Percentiles rank a stretch among this genome's conserved stretches.
Evolutionary conservation across 2,329 filamentous ascomycete species (phyloP).

Genomic region (Westerdykella ornata): DNA sequence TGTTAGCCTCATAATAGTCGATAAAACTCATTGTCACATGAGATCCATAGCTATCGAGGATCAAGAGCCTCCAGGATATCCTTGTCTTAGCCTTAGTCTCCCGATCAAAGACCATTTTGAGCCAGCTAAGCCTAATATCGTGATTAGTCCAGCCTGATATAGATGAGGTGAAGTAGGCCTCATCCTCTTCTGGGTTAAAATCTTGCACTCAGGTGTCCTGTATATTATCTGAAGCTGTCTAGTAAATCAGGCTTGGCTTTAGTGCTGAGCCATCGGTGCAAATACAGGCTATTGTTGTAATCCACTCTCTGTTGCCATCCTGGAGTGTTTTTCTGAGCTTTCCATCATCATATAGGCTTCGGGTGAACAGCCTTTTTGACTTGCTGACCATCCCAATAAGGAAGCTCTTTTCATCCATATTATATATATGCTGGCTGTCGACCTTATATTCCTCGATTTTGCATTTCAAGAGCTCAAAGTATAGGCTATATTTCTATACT

Average conservation of each 20-base stretch:
- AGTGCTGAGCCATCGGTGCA: slow-evolving; percentile 3
- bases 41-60: slow-evolving; percentile 11
- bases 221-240: slow-evolving; percentile 1
- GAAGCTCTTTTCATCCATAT: too few relatives aligned
- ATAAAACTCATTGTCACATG: slow-evolving; percentile 9
- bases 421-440: neutral
- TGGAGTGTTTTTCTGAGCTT: neutral
- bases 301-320: slow-evolving; percentile 1
- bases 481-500: slow-evolving; percentile 10
- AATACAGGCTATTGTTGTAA: too few relatives aligned
- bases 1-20: too few relatives aligned
- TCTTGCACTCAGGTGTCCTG: slow-evolving; percentile 6
- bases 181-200: slow-evolving; percentile 1
- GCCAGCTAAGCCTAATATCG: slow-evolving; percentile 5
- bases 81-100: slow-evolving; percentile 3
- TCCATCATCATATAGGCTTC: neutral
- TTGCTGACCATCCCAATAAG: slow-evolving; percentile 3
- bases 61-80: slow-evolving; percentile 6
- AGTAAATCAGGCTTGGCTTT: slow-evolving; percentile 7
- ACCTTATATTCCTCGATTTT: neutral
- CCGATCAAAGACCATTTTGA: slow-evolving; percentile 7
- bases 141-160: slow-evolving; percentile 11
- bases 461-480: slow-evolving; percentile 10
- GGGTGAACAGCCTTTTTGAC: slow-evolving; percentile 3
- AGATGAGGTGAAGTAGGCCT: slow-evolving; percentile 2